phyloP scores from a whole-genome alignment of 371 early-diverging fungal genomes.

The Coemansia linderi region DNA sequence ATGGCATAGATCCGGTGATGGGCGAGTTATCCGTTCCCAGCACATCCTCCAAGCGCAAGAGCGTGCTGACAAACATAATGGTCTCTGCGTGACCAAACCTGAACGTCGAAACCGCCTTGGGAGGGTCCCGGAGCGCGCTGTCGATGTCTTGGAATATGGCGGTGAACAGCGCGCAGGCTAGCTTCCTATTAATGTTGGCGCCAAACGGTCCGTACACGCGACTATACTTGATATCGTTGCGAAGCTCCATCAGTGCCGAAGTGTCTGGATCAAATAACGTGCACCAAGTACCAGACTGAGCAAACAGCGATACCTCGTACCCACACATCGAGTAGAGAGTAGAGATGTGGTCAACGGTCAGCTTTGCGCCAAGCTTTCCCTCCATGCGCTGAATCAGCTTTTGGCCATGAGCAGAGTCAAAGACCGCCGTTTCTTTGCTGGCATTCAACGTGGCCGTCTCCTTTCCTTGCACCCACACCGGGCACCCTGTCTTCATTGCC shows the following conservation, averaged over 20 bases:
- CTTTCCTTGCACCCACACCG: slow-evolving; percentile 20
- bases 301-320: slow-evolving; percentile 30
- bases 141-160: slow-evolving; percentile 19
- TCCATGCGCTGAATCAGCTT: slow-evolving; percentile 5
- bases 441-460: neutral
- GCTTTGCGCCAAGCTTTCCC: slow-evolving; percentile 1
- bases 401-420: slow-evolving; percentile 23
- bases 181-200: slow-evolving; percentile 18
- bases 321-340: slow-evolving; percentile 36
- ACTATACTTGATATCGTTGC: slow-evolving; percentile 40
- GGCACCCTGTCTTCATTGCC: slow-evolving; percentile 29
- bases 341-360: slow-evolving; percentile 9
- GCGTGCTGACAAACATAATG: slow-evolving; percentile 35
- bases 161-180: slow-evolving; percentile 36
- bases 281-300: slow-evolving; percentile 27
- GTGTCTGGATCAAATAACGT: slow-evolving; percentile 22
- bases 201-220: slow-evolving; percentile 41
- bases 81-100: slow-evolving; percentile 49
- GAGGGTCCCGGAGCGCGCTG: slow-evolving; percentile 9
- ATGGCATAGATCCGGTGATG: slow-evolving; percentile 31
- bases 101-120: slow-evolving; percentile 25
- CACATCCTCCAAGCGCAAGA: slow-evolving; percentile 21
- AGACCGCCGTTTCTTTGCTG: slow-evolving; percentile 7
- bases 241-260: slow-evolving; percentile 32
- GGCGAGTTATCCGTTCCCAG: slow-evolving; percentile 19